Evolutionary conservation across 805 yeast genomes (phyloP), one percentile per base, ranked within the genome.

Genomic region (Blastobotrys chiropterorum): DNA sequence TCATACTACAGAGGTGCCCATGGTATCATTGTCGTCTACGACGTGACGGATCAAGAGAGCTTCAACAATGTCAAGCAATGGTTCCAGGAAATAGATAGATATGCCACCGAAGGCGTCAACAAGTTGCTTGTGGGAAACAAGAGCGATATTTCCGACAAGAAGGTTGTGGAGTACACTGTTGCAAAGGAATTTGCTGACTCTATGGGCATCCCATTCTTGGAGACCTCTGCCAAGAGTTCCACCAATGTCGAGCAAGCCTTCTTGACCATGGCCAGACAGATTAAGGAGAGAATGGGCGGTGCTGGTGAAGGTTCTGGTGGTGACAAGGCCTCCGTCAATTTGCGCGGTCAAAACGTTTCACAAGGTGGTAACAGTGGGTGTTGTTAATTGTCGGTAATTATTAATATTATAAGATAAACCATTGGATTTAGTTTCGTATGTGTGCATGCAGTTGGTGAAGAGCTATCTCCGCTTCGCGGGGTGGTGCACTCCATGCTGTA

Each of bases 171-270:
- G 66, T 89, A 86, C 72, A 86, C 95, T 55, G 90, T 87, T 49
- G 98, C 98, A 39, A 90, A 92, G 76, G 98, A 92, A 73, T 94
- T 90, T 76, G 96, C 98, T 45, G 98, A 94, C 69, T 86, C 95
- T 42, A 78, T 89, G 68, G 94, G 88, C 58, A 86, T 94, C 66
- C 96, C 97, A 59, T 90, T 94, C 71, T 79, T 94, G 71, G 99
- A 94, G 74, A 94, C 99, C 8, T 86, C 95, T 39, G 99, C 99
- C 22, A 81, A 90, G 69, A 86, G 86, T 64, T 86, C 97, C 38
- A 89, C 97, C 53, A 94, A 94, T 67, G 99, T 94, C 62, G 99
- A 94, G 71, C 97, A 94, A 72, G 98, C 98, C 11, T 94, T 94
- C 75, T 83, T 88, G 77, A 90, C 97, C 60, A 94, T 94, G 99